Percentiles rank a stretch among this genome's conserved stretches.
These are phyloP conservation scores for Alternaria rosae DNA, from an alignment of 2,329 filamentous ascomycete species.

Conservation along the genomic window DNA sequence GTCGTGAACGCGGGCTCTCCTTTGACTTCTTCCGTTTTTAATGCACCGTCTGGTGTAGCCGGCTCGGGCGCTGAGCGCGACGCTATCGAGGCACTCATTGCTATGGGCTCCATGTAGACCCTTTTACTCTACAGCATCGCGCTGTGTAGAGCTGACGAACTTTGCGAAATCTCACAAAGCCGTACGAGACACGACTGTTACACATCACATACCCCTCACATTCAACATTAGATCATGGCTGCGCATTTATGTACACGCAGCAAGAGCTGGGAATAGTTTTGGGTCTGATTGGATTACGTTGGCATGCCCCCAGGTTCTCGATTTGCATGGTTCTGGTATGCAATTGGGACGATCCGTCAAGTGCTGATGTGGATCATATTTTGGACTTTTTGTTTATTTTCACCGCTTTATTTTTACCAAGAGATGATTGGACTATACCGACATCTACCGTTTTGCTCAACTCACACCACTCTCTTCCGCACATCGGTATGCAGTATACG, in stretches of 20 bases:
- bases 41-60: slow-evolving; percentile 38
- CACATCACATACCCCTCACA: neutral
- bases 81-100: slow-evolving; percentile 80
- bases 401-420: slow-evolving; percentile 3
- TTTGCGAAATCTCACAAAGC: neutral
- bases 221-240: slow-evolving; percentile 13
- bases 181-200: neutral
- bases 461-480: neutral
- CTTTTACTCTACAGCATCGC: neutral
- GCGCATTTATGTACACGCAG: slow-evolving; percentile 4
- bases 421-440: neutral
- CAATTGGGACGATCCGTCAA: slow-evolving; percentile 49
- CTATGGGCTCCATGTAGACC: slow-evolving; percentile 73
- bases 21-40: slow-evolving; percentile 28
- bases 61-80: slow-evolving; percentile 70
- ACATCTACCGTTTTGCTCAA: neutral
- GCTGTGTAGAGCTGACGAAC: neutral
- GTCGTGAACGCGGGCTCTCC: slow-evolving; percentile 32
- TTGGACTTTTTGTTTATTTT: slow-evolving; percentile 7
- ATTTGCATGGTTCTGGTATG: slow-evolving; percentile 25
- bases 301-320: slow-evolving; percentile 28
- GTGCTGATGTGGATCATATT: slow-evolving; percentile 50
- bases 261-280: slow-evolving; percentile 8
- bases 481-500: neutral
- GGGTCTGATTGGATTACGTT: slow-evolving; percentile 25